These are phyloP conservation scores for Bruguiera parviflora DNA, from an alignment of 345 rosid genomes.

Conservation along the genomic window DNA sequence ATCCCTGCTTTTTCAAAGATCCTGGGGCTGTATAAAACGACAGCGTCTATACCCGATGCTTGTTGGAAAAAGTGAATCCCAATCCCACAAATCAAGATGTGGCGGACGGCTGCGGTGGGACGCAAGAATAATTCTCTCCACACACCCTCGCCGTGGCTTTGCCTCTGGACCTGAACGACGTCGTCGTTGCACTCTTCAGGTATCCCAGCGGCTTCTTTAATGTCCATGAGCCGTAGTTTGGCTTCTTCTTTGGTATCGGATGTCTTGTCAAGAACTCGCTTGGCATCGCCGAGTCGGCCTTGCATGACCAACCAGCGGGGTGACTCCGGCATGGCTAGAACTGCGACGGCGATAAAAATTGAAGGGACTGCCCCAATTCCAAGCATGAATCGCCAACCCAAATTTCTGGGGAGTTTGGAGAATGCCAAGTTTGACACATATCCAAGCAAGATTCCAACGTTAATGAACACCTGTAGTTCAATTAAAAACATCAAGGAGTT, in stretches of 20 bases:
- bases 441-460: background rate
- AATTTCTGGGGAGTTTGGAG: background rate
- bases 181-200: conserved; percentile 4
- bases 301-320: conserved; percentile 19
- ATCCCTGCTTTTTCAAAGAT: conserved; percentile 15
- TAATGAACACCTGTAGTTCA: background rate
- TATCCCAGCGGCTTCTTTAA: conserved; percentile 19
- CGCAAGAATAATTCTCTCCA: conserved; percentile 10
- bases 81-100: conserved; percentile 10
- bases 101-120: conserved; percentile 15
- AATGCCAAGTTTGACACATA: conserved; percentile 1
- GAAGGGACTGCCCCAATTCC: conserved; percentile 16
- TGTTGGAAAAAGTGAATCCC: conserved; percentile 17
- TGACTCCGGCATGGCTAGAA: conserved; percentile 22
- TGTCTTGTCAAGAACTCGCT: conserved; percentile 16
- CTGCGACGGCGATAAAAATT: conserved; percentile 5
- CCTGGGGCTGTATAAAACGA: background rate
- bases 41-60: background rate
- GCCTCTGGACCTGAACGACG: conserved; percentile 5
- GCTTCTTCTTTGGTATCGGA: conserved; percentile 6
- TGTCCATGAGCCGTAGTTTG: conserved; percentile 12
- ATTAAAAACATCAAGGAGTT: background rate
- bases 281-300: conserved; percentile 18
- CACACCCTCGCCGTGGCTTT: conserved; percentile 13
- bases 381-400: conserved; percentile 20